Base-by-base conservation (phyloP, 2,329 filamentous ascomycete genomes). In the Curvularia sp. region DNA sequence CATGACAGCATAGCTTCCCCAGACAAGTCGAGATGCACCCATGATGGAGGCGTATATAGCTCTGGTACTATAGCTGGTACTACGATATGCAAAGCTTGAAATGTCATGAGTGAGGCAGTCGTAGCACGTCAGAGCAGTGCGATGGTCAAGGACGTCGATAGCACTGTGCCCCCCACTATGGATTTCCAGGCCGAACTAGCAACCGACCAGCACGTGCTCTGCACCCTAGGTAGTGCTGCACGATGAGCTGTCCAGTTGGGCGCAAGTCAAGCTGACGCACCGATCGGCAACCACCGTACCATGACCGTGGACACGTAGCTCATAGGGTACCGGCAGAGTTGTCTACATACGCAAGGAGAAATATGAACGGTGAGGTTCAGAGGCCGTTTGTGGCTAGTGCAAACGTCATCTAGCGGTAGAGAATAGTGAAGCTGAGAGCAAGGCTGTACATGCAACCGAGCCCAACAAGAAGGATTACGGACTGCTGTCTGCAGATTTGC, bases 271-370 rank as follows among this genome's bases (percentile, higher is more conserved):
- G 74, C 69, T 62, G 65, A 61, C 67, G 62, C 61, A 64, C 59
- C 61, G 34, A 47, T 64, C 60, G 65, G 56, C 65, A 27, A 62
- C n/a, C 46, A 38, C 48, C 58, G 55, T 68, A 61, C 75, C 75
- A 65, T 60, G 62, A 67, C 61, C 50, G 60, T 68, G 75, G 75
- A 62, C 69, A 64, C 32, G 63, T 57, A 62, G 64, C 66, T 75
- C 62, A 77, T 76, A 76, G 75, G 74, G 56, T 77, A 77, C 74
- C 74, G 49, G 58, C 61, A 60, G 48, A 60, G 49, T 48, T 52
- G 43, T 30, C 21, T 41, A 36, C 21, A 61, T 41, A 36, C 21
- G 61, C 51, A 27, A 51, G 50, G 59, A 60, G 57, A 47, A 64
- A 19, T 55, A 56, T 50, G 65, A 59, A 65, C 58, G 58, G 58